Base-by-base conservation (phyloP, 257 asterid species). In the Ilex asprella region DNA sequence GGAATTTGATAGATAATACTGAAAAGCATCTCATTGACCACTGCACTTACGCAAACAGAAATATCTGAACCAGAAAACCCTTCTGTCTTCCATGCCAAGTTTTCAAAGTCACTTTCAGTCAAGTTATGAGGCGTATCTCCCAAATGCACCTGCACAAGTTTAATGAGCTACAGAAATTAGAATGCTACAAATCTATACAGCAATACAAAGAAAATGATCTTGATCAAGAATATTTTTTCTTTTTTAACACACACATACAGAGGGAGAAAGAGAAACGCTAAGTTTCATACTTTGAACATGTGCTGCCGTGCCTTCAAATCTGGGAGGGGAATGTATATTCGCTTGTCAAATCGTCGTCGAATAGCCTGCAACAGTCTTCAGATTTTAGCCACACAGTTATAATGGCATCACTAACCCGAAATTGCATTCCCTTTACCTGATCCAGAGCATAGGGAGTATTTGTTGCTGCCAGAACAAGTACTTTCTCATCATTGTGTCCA, bases 11-110 rank as follows among this genome's bases (percentile, higher is more conserved):
- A 49, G 6, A n/a, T 12, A 12, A 11, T 6, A 49, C 11, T 49
- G 6, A 16, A 7, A 16, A 7, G 57, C 57, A 14, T 15, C 57
- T 16, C 11, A 53, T 10, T 53, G 35, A 47, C 15, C 62, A 67
- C 44, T 16, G 54, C 13, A 67, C 95, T 78, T 81, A 86, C 95
- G 74, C 92, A 86, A 65, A 86, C 95, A 61, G 89, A 13, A 56
- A 86, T 44, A 76, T 86, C 95, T 5, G 95, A 86, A 78, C 95
- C 95, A 61, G 95, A 86, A 73, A 80, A 86, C 3, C 95, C 95
- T 74, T 86, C 89, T 2, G 87, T 79, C 77, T 74, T 86, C 60
- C 80, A 82, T 68, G 70, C 92, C 54, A 86, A 73, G 71, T 0
- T 66, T 81, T 86, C 89, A 62, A 86, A 86, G 70, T 86, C 92